A percentile compares a stretch with the other conserved stretches of the same genome.
phyloP scores from a whole-genome alignment of 2,329 filamentous ascomycete species.

The Alternaria panax region DNA sequence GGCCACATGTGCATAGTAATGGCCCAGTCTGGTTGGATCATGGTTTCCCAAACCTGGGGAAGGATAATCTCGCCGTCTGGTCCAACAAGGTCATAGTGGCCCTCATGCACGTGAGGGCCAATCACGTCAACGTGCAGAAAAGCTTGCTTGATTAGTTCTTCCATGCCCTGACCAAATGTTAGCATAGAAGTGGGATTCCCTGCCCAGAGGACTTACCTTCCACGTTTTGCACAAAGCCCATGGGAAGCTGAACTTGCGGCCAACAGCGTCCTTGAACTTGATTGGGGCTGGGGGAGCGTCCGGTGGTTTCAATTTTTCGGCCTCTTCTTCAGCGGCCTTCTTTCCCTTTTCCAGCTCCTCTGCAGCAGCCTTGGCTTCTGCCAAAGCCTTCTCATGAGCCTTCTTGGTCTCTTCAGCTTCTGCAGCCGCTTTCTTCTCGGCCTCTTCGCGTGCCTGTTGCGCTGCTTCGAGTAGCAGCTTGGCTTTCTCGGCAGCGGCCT shows the following conservation, averaged over 20 bases:
- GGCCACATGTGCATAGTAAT: slow-evolving; percentile 61
- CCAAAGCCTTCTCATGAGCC: slow-evolving; percentile 56
- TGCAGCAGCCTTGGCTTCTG: slow-evolving; percentile 53
- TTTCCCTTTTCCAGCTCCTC: slow-evolving; percentile 57
- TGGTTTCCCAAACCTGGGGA: slow-evolving; percentile 58
- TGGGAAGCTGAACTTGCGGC: slow-evolving; percentile 41
- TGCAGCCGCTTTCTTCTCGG: slow-evolving; percentile 40
- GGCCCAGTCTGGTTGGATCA: slow-evolving; percentile 57
- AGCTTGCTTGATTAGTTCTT: slow-evolving; percentile 58
- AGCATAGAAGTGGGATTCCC: slow-evolving; percentile 54
- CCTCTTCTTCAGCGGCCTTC: slow-evolving; percentile 57
- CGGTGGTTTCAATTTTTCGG: slow-evolving; percentile 52
- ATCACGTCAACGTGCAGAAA: slow-evolving; percentile 58
- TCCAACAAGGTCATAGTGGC: slow-evolving; percentile 58
- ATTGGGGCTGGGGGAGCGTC: slow-evolving; percentile 57
- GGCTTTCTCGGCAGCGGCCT: slow-evolving; percentile 45
- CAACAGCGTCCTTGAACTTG: slow-evolving; percentile 43
- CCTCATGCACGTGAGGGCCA: slow-evolving; percentile 55
- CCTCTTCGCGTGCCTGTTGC: slow-evolving; percentile 42
- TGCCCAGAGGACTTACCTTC: slow-evolving; percentile 62
- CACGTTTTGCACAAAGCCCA: slow-evolving; percentile 39
- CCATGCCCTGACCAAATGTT: slow-evolving; percentile 70
- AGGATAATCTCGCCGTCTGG: slow-evolving; percentile 59
- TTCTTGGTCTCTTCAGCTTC: slow-evolving; percentile 43
- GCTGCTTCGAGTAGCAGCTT: slow-evolving; percentile 40